Base-by-base conservation (phyloP, 208 protist species). In the Leishmania lainsoni region DNA sequence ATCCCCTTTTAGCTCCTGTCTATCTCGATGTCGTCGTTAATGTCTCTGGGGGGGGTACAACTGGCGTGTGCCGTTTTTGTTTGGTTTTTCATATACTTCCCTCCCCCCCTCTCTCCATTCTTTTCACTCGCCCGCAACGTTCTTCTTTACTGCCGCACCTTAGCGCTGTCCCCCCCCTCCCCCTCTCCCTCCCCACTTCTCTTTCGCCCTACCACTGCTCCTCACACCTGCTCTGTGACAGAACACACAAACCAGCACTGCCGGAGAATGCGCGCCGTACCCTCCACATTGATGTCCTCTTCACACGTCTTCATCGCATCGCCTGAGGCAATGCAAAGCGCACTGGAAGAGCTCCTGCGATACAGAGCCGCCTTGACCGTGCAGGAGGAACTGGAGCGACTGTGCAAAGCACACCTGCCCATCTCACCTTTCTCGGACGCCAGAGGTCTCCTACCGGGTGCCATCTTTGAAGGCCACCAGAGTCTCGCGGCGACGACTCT, bases 391-490 rank as follows among this genome's bases (percentile, higher is more conserved):
- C 73, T 86, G 26, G 66, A 75, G 52, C 26, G 58, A 26, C 61
- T 79, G 5, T 81, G 77, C 56, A 49, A 42, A 5, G 76, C 29
- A 49, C 82, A 76, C 65, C 65, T 79, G 26, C 71, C 63, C n/a
- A 16, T 42, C 52, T 54, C 76, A 20, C 22, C 49, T 35, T 72
- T 39, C 1, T 42, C 39, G 0, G 78, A 86, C 20, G 73, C 80
- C 35, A 78, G 63, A 78, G 87, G 87, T 4, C 76, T 90, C 16
- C 72, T 90, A 58, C 80, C 87, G 3, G 75, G 75, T 6, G 78
- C 80, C 42, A 83, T 90, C 75, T 90, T 90, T 61, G 87, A 90
- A 68, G 84, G 87, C 3, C 75, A 86, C 16, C 80, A 90, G 69
- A 56, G 69, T 12, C 54, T 65, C 29, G 83, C 78, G 32, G 56